These are phyloP conservation scores for Tephrocybe sp. DNA, from an alignment of 768 basidiomycete genomes.

Conservation along the genomic window DNA sequence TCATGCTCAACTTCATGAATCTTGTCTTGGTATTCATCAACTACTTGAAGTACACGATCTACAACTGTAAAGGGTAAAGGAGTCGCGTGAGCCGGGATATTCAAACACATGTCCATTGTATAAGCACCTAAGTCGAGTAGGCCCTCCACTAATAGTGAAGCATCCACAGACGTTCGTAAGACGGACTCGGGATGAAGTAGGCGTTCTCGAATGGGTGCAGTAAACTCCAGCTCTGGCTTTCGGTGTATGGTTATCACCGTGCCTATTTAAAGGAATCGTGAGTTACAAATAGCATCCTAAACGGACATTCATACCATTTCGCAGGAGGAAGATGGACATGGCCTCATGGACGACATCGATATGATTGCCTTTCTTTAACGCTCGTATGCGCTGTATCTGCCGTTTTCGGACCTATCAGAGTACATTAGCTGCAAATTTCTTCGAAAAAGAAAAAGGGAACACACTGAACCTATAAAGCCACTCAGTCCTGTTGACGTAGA, in stretches of 20 bases:
- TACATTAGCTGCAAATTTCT: neutral
- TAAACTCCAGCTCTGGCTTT: conserved; percentile 43
- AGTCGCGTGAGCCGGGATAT: neutral
- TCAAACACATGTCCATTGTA: neutral
- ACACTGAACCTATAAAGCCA: conserved; percentile 23
- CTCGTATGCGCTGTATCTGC: conserved; percentile 22
- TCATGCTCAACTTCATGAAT: conserved; percentile 56
- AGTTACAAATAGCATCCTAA: neutral
- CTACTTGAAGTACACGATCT: conserved; percentile 60
- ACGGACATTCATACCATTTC: conserved; percentile 43
- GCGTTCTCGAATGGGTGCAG: conserved; percentile 55
- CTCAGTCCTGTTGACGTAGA: conserved; percentile 12
- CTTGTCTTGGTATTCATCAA: conserved; percentile 64
- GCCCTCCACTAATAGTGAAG: conserved; percentile 54
- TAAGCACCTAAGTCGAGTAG: conserved; percentile 41
- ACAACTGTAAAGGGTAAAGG: conserved; percentile 39
- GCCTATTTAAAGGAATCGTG: conserved; percentile 29
- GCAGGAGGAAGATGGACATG: conserved; percentile 65
- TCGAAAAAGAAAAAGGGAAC: conserved; percentile 4
- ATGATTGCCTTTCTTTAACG: conserved; percentile 47
- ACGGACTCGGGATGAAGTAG: conserved; percentile 57
- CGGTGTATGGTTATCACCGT: conserved; percentile 62
- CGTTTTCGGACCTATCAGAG: conserved; percentile 18
- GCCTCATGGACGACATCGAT: conserved; percentile 51
- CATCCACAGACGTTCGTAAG: conserved; percentile 57